Conservation (phyloP, 345 rosid genomes). For the Durio zibethinus region DNA sequence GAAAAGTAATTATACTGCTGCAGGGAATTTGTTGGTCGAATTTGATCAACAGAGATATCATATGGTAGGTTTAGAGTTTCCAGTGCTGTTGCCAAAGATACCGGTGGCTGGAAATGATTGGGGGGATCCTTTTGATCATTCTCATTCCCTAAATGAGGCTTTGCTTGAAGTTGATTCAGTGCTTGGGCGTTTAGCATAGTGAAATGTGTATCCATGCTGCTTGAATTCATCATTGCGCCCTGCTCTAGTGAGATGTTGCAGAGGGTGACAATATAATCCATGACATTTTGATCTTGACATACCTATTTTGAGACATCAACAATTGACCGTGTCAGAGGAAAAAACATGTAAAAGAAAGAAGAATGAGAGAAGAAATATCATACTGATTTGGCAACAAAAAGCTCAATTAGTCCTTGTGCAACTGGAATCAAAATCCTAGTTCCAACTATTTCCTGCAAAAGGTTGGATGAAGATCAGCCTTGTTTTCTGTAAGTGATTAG, state of each 20-base stretch:
- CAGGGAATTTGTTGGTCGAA: conserved; percentile 40
- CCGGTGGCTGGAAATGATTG: conserved; percentile 28
- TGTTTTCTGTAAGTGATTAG: neutral
- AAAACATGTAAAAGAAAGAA: too few relatives aligned
- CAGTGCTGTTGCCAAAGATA: conserved; percentile 27
- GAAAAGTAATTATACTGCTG: conserved; percentile 36
- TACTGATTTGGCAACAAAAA: conserved; percentile 75
- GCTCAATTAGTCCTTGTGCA: conserved; percentile 75
- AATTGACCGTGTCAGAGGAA: neutral
- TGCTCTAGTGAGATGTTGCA: conserved; percentile 51
- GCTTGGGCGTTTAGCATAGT: conserved; percentile 19
- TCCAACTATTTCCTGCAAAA: conserved; percentile 59
- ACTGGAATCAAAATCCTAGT: conserved; percentile 84
- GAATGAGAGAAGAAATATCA: too few relatives aligned
- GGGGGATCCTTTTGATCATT: conserved; percentile 24
- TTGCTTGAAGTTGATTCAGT: conserved; percentile 31
- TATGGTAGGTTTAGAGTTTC: conserved; percentile 40
- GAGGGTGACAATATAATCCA: conserved; percentile 58
- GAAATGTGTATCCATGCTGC: conserved; percentile 25
- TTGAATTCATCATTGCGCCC: conserved; percentile 24
- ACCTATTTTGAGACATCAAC: conserved; percentile 35
- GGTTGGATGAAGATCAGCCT: neutral
- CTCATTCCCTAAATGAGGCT: conserved; percentile 13
- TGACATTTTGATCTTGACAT: conserved; percentile 60
- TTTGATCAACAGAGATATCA: conserved; percentile 38